Percentiles rank a stretch among this genome's conserved stretches.
Evolutionary conservation across 345 rosid species (phyloP).

Genomic region (Acer campestre): DNA sequence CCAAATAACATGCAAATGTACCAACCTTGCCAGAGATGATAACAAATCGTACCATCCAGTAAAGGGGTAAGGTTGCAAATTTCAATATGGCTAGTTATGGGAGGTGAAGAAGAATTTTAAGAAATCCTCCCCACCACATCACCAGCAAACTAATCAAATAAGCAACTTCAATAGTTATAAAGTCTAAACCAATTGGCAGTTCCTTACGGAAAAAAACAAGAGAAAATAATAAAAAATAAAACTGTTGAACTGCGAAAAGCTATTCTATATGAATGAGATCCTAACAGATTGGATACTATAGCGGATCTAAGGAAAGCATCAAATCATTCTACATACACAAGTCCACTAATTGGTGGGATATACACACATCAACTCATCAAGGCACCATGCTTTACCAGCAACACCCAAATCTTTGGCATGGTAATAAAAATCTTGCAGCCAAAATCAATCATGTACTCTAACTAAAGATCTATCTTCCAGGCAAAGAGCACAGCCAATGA

Average conservation of each 20-base stretch:
- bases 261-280: slow-evolving; percentile 10
- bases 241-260: slow-evolving; percentile 30
- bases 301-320: slow-evolving; percentile 33
- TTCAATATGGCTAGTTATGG: slow-evolving; percentile 39
- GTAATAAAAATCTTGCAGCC: not conserved
- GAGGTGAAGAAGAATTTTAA: slow-evolving; percentile 33
- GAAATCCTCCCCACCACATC: slow-evolving; percentile 39
- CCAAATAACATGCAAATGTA: not conserved
- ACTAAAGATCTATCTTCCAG: not conserved
- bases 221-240: not conserved
- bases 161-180: not conserved
- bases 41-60: slow-evolving; percentile 30
- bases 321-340: slow-evolving; percentile 12
- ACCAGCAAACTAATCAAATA: slow-evolving; percentile 20
- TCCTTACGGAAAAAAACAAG: not conserved
- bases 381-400: slow-evolving; percentile 32
- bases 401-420: not conserved
- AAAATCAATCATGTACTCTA: not conserved
- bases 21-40: slow-evolving; percentile 47
- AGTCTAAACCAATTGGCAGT: not conserved
- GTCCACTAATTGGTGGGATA: not conserved
- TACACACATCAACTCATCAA: slow-evolving; percentile 27
- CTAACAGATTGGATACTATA: slow-evolving; percentile 19
- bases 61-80: slow-evolving; percentile 30
- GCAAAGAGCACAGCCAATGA: not conserved